Evolutionary conservation across 176 grass and related monocot species (phyloP), one percentile per base, ranked within the genome.

Genomic region (Urochloa ruziziensis): DNA sequence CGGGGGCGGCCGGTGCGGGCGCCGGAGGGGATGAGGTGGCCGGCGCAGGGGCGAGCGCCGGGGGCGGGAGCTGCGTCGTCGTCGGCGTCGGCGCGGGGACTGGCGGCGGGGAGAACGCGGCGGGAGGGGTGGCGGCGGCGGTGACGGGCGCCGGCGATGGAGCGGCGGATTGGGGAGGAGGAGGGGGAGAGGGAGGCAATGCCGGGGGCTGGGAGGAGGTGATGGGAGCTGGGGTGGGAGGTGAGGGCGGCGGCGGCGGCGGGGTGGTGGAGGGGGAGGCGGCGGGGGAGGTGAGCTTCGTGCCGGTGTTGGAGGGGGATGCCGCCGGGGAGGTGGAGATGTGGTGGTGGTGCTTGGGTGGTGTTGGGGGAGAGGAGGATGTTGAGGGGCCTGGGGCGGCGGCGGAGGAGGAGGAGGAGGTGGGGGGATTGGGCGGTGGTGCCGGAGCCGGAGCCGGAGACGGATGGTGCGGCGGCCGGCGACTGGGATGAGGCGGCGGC

Each of bases 251-350:
- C 2, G 67, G 62, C 61, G 4, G 83, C 36, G 2, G 67, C 52
- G 1, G 67, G 71, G 71, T 1, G 72, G 56, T 13, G 59, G 57
- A n/a, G 0, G 67, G 76, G 2, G 84, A 39, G 17, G 78, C 47
- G 40, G 64, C 78, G 0, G 83, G 82, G 57, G 88, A 72, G 65
- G 65, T 82, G 44, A 78, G 57, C 79, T 73, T 83, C 67, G 73
- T 30, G 73, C 79, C 37, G 48, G 79, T 39, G 59, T 13, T 46
- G 71, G 88, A 82, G 0, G 88, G 78, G 8, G 88, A 24, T 4
- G 73, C 66, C 3, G 88, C 78, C 18, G 79, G 88, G 39, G 80
- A 23, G 19, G 74, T 48, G 73, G 88, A 73, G 66, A 77, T 62
- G 52, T n/a, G n/a, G n/a, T n/a, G n/a, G n/a, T n/a, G n/a, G n/a